Evolutionary conservation across 1,139 yeast species (phyloP), one percentile per base, ranked within the genome.

Genomic region (Candida mesenterica): DNA sequence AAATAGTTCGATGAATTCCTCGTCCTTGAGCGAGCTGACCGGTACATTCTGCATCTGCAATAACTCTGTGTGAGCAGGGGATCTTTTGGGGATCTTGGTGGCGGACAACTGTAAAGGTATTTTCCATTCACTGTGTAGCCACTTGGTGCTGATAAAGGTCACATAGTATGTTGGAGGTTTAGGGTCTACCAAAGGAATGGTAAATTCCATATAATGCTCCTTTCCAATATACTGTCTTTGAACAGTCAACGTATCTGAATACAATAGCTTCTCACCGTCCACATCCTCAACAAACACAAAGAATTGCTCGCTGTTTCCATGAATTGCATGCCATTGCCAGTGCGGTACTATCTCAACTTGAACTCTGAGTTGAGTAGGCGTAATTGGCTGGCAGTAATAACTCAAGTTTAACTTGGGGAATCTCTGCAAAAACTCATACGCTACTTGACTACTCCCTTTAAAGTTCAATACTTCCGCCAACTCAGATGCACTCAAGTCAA

Each of bases 381-480:
- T 82, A 3, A 94, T 69, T 0, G 98, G 96, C 49, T 85, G 94
- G 12, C 79, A 75, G 20, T 73, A 68, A 33, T 85, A 80, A 27
- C 71, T 68, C 30, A 87, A 41, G 1, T 67, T 56, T 1, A 89
- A 43, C 35, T 72, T 73, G 0, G 98, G 98, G 49, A 88, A 90
- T 47, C 83, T 79, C 39, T 73, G 72, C 4, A 90, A 58, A 45
- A 83, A 56, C 20, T 82, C 80, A 49, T 68, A 77, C 0, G 84
- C 87, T 7, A 65, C 53, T 38, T 73, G 71, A 5, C 95, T 94
- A 46, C 70, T 70, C 18, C 77, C 77, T 42, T 79, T 89, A 16
- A 85, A 77, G 38, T 88, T 76, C 22, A 92, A 72, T 0, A 94
- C 92, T 53, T 82, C 89, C 0, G 95, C 90, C 36, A 89, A 78